Evolutionary conservation across 2,329 filamentous ascomycete genomes (phyloP).

Genomic region (Monilinia polystroma): DNA sequence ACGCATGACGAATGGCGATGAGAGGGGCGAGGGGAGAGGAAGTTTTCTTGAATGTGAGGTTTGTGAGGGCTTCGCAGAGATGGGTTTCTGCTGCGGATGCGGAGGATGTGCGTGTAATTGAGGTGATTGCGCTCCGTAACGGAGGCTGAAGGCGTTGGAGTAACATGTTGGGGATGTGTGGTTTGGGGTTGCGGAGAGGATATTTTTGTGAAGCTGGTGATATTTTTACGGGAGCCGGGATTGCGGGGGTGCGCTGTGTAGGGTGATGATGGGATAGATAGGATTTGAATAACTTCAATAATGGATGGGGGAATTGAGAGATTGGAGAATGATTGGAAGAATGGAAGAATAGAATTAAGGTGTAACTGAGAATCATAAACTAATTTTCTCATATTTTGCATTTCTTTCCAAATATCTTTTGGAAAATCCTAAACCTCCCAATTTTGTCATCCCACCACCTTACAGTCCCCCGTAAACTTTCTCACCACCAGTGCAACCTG

Average conservation of each 20-base stretch:
- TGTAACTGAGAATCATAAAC: not conserved
- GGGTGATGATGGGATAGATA: too few species aligned
- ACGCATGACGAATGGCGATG: constrained; percentile 38
- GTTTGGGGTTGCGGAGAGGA: constrained; percentile 2
- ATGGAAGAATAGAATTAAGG: not conserved
- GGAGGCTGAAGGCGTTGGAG: constrained; percentile 48
- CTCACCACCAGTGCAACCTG: constrained; percentile 22
- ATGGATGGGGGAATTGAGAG: not conserved
- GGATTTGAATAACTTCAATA: not conserved
- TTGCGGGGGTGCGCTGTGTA: not conserved
- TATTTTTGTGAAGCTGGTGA: constrained; percentile 16
- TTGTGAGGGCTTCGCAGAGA: constrained; percentile 38
- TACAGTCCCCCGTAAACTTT: constrained; percentile 19
- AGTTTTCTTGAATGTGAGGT: constrained; percentile 30
- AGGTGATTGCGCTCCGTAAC: constrained; percentile 43
- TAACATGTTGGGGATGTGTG: constrained; percentile 41
- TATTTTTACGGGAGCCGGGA: constrained; percentile 18
- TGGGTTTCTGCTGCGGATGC: constrained; percentile 25
- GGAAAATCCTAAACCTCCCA: not conserved
- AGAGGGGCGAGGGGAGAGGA: constrained; percentile 25
- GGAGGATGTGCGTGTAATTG: constrained; percentile 32
- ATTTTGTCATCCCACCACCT: constrained; percentile 11
- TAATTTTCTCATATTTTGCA: not conserved
- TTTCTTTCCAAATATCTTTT: not conserved
- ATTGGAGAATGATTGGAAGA: not conserved